Evolutionary conservation across 768 basidiomycete species (phyloP).

Genomic region (Auriculariales sp.): DNA sequence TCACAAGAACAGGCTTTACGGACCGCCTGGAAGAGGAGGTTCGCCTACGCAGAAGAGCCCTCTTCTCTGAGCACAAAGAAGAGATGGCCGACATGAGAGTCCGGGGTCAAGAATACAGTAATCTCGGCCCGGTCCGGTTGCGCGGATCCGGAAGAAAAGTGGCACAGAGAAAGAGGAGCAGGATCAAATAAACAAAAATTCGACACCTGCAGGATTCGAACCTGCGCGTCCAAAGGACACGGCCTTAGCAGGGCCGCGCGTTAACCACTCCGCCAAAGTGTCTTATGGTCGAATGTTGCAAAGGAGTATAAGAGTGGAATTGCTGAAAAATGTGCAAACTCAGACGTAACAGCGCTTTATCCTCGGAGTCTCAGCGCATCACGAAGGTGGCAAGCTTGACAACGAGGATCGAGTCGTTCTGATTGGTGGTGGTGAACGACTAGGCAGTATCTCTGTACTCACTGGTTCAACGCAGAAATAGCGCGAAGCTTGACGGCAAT

Average conservation of each 20-base stretch:
- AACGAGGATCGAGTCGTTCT: too few relatives aligned
- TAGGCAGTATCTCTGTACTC: too few relatives aligned
- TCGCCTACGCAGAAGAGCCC: neutral
- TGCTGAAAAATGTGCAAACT: too few relatives aligned
- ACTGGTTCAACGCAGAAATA: too few relatives aligned
- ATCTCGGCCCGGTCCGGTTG: neutral
- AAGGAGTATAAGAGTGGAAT: too few relatives aligned
- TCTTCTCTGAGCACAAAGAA: neutral
- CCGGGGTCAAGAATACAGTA: neutral
- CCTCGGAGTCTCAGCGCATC: too few relatives aligned
- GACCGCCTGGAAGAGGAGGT: neutral
- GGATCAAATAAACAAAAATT: constrained; percentile 26
- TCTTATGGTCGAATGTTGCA: too few relatives aligned
- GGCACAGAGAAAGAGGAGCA: neutral
- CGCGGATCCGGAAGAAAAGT: neutral
- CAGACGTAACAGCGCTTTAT: too few relatives aligned
- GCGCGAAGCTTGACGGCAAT: too few relatives aligned
- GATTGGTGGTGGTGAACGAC: too few relatives aligned
- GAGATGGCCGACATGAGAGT: neutral
- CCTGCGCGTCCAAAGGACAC: constrained; percentile 14
- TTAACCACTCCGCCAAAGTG: constrained; percentile 96
- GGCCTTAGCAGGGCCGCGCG: constrained; percentile 60
- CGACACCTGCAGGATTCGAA: constrained; percentile 16
- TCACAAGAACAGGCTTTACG: constrained; percentile 34
- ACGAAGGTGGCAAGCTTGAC: too few relatives aligned